Base-by-base conservation (phyloP, 2,329 filamentous ascomycete species). In the Thielaviopsis populi region DNA sequence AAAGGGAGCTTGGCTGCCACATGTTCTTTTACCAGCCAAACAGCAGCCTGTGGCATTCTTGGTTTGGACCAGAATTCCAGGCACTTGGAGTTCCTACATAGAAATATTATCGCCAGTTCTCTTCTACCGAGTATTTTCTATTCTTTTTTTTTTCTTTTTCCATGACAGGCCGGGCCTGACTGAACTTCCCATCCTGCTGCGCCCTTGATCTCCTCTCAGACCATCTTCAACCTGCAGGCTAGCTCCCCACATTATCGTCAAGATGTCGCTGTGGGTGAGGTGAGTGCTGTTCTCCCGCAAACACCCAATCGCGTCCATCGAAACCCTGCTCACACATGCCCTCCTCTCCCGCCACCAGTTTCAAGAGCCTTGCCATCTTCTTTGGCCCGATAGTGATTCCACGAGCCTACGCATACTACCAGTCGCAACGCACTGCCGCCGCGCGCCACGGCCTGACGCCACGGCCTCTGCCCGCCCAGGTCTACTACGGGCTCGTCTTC, bases 371-470 rank as follows among this genome's bases (percentile, higher is more conserved):
- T 68, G 72, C 79, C 70, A 72, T 84, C 70, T 80, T 85, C 75
- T 79, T 91, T 72, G 88, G 85, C 2, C 88, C 89, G 40, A 78
- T 89, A 68, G 76, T 91, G 68, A 73, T 92, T 46, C 86, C 87
- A 61, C 84, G 83, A 69, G 78, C 79, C 65, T 76, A 90, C 65
- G 74, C 77, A 66, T 84, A 82, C 76, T 88, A 88, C 76, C 83
- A 83, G 68, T 79, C 79, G 53, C 63, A 78, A 56, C 76, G 76
- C 68, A 70, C 73, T 66, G 74, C 76, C n/a, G 75, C 77, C 2
- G 68, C 62, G 42, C 56, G 59, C 22, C 53, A 81, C 80, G 69
- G 75, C 77, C 65, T 65, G 11, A 11, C 50, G 6, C 59, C 87
- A 69, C 78, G 81, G 61, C 77, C 86, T 56, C 72, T 85, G 33